Conservation (phyloP, 805 yeast genomes). For the Candida montana region DNA sequence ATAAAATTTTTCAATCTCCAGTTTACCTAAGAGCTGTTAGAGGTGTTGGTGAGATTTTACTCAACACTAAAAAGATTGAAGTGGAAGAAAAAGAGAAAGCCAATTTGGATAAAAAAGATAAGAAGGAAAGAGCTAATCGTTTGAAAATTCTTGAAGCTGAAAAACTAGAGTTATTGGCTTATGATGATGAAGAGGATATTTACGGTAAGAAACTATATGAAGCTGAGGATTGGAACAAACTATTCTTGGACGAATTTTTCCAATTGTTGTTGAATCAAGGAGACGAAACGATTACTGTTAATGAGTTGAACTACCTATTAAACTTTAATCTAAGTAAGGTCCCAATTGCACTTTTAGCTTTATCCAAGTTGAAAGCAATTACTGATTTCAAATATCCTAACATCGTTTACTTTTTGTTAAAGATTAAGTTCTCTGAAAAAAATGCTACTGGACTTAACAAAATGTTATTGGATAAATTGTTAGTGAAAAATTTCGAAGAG, state of each 20-base stretch:
- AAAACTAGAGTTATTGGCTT: constrained; percentile 35
- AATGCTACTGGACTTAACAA: constrained; percentile 17
- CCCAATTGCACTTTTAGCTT: constrained; percentile 19
- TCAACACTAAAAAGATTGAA: constrained; percentile 25
- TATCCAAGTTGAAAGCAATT: constrained; percentile 19
- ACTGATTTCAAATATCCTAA: constrained; percentile 17
- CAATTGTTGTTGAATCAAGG: constrained; percentile 37
- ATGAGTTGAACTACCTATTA: constrained; percentile 21
- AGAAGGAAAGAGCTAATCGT: constrained; percentile 52
- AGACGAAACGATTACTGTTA: constrained; percentile 30
- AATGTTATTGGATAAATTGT: constrained; percentile 21
- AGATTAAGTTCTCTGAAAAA: constrained; percentile 13
- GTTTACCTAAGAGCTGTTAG: constrained; percentile 63
- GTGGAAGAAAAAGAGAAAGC: constrained; percentile 13
- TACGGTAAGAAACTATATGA: constrained; percentile 44
- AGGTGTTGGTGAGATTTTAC: constrained; percentile 57
- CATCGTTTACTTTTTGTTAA: constrained; percentile 17
- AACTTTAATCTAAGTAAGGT: constrained; percentile 21
- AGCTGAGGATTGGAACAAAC: constrained; percentile 36
- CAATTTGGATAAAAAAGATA: constrained; percentile 42
- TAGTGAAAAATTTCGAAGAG: constrained; percentile 20
- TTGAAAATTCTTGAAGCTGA: constrained; percentile 50
- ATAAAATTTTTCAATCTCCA: constrained; percentile 61
- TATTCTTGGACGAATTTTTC: constrained; percentile 39
- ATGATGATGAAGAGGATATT: constrained; percentile 48